These are phyloP conservation scores for Fusarium hostae DNA, from an alignment of 2,329 filamentous ascomycete species.

Conservation along the genomic window DNA sequence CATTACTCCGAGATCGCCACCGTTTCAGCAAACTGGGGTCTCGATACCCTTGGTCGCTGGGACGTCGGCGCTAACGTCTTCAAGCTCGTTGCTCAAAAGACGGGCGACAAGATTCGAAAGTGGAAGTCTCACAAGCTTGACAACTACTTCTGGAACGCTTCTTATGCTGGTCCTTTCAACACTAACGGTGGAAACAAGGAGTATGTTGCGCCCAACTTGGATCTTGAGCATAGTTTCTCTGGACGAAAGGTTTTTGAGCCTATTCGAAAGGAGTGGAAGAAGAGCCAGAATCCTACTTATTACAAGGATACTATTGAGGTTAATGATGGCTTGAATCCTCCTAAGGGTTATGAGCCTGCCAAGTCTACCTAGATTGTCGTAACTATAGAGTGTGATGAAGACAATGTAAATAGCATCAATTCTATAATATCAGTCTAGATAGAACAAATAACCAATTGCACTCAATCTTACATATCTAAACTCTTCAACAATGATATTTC, in stretches of 20 bases:
- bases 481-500: fast-evolving
- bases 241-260: conserved; percentile 51
- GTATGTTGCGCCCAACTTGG: conserved; percentile 56
- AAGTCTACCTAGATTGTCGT: conserved; percentile 19
- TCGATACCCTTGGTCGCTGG: conserved; percentile 76
- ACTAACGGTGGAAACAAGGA: conserved; percentile 47
- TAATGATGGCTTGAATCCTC: conserved; percentile 57
- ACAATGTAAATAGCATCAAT: neutral
- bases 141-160: conserved; percentile 62
- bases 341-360: conserved; percentile 50
- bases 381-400: neutral
- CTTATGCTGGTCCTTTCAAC: conserved; percentile 64
- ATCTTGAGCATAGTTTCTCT: conserved; percentile 46
- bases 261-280: conserved; percentile 53
- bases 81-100: conserved; percentile 67
- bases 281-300: conserved; percentile 54
- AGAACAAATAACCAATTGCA: neutral
- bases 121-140: conserved; percentile 53
- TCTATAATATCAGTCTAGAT: neutral
- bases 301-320: conserved; percentile 54
- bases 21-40: conserved; percentile 74
- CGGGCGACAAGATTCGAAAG: conserved; percentile 62
- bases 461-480: fast-evolving
- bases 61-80: conserved; percentile 80
- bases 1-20: conserved; percentile 78